Conservation (phyloP, 345 rosid genomes). For the Populus alba region DNA sequence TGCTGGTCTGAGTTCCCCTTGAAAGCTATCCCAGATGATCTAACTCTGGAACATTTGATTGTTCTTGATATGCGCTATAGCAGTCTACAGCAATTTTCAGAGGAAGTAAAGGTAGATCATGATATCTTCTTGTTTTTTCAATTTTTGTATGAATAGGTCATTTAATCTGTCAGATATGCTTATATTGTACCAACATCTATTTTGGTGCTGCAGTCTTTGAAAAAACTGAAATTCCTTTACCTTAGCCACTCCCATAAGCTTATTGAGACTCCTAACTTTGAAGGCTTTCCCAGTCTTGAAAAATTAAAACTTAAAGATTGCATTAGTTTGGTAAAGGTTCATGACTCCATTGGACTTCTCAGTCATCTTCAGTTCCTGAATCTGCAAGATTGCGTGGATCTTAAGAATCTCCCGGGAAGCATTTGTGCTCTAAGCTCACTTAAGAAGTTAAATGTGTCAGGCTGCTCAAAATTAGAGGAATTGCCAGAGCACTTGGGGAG, state of each 20-base stretch:
- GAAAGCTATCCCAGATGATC: not conserved
- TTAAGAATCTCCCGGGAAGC: constrained; percentile 7
- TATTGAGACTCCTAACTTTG: constrained; percentile 7
- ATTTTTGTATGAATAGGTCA: not conserved
- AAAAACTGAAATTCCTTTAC: constrained; percentile 17
- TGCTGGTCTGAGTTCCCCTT: constrained; percentile 6
- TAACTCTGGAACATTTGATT: constrained; percentile 7
- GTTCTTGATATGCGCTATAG: constrained; percentile 8
- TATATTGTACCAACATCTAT: not conserved
- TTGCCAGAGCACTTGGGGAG: not conserved
- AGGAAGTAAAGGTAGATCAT: not conserved
- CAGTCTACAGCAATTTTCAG: not conserved
- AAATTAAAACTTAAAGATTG: constrained; percentile 12
- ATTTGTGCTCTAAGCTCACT: constrained; percentile 2
- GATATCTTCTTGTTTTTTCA: not conserved
- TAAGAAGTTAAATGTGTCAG: constrained; percentile 1
- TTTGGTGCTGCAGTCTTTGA: constrained; percentile 2
- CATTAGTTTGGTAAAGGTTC: constrained; percentile 8
- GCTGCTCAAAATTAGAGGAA: constrained; percentile 7
- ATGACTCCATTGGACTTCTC: constrained; percentile 15
- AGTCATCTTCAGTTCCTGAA: not conserved
- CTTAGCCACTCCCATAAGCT: constrained; percentile 11
- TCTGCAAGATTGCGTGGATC: constrained; percentile 9
- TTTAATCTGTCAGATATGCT: not conserved
- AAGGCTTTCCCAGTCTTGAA: constrained; percentile 1